Evolutionary conservation across 768 basidiomycete species (phyloP), one percentile per base, ranked within the genome.

Genomic region (Artomyces pyxidatus): DNA sequence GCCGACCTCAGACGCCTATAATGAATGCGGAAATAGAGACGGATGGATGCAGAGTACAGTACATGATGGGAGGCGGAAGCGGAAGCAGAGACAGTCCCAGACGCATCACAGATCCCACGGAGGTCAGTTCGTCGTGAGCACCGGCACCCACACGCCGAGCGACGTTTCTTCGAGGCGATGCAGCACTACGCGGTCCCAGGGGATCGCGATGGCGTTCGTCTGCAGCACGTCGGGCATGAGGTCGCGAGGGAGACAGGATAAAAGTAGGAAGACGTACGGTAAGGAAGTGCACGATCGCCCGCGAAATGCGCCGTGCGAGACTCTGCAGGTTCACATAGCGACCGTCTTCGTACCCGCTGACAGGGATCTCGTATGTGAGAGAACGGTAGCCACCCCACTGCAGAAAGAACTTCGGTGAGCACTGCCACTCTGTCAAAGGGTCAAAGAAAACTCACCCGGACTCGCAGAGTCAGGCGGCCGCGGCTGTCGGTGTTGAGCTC

Each of bases 231-330:
- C 25, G 22, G 51, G 7, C 48, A 38, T 38, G 7, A 39, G 26
- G 25, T 17, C 12, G 29, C 11, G 29, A 10, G 41, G n/a, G 11
- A 22, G 8, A 19, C 23, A 29, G 6, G 6, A 17, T 6, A 7
- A n/a, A n/a, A n/a, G 17, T 11, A n/a, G 22, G 11, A 23, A 19
- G 19, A 47, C 26, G 42, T 51, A 55, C 56, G 21, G 40, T 32
- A 42, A 57, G 55, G 30, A 57, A 57, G 29, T 57, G 56, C 32
- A 49, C 50, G 29, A 57, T 48, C 11, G 56, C 56, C 40, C 56
- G 46, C 28, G 50, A 26, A 17, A 51, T 29, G 25, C 56, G 56
- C 14, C 56, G 56, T 3, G 45, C 53, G 38, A 57, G 50, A 39
- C 56, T 57, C 41, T 46, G 47, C 4, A 47, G 8, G 26, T 55